phyloP scores from a whole-genome alignment of 257 asterid species.

The Cinchona pubescens region DNA sequence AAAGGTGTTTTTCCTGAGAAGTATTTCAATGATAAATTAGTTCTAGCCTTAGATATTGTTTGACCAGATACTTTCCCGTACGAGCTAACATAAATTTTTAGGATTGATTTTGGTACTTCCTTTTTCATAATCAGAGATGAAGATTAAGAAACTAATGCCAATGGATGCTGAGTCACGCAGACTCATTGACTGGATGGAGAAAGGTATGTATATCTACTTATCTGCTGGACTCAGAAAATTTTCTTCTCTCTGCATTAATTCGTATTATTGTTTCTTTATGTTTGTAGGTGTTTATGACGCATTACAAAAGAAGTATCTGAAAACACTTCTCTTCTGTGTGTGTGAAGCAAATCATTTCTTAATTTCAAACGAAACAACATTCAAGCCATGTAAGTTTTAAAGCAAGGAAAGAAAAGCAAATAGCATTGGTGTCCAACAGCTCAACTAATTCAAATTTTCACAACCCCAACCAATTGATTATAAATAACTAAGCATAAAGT shows the following conservation, averaged over 20 bases:
- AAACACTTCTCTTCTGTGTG: slow-evolving; percentile 78
- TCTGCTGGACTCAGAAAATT: too few relatives aligned
- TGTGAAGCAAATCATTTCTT: slow-evolving; percentile 81
- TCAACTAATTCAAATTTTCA: too few relatives aligned
- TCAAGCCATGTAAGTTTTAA: too few relatives aligned
- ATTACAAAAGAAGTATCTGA: slow-evolving; percentile 82
- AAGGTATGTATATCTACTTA: slow-evolving; percentile 52
- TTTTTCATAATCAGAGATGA: slow-evolving; percentile 59
- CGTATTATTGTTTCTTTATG: slow-evolving; percentile 12
- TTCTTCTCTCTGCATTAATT: slow-evolving; percentile 14
- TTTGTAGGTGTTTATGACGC: slow-evolving; percentile 88
- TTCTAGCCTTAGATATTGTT: slow-evolving; percentile 79
- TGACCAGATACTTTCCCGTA: neutral
- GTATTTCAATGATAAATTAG: slow-evolving; percentile 83
- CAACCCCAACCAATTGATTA: too few relatives aligned
- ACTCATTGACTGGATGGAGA: slow-evolving; percentile 97
- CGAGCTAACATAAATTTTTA: neutral
- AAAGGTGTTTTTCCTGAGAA: slow-evolving; percentile 96
- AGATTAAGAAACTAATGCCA: slow-evolving; percentile 97
- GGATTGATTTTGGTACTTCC: slow-evolving; percentile 15
- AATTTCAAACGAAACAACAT: too few relatives aligned
- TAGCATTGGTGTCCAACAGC: too few relatives aligned
- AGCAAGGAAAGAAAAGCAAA: too few relatives aligned
- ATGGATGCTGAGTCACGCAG: slow-evolving; percentile 96
- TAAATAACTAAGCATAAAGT: too few relatives aligned